phyloP scores from a whole-genome alignment of 2,329 filamentous ascomycete genomes.

The Penicillium sp. region DNA sequence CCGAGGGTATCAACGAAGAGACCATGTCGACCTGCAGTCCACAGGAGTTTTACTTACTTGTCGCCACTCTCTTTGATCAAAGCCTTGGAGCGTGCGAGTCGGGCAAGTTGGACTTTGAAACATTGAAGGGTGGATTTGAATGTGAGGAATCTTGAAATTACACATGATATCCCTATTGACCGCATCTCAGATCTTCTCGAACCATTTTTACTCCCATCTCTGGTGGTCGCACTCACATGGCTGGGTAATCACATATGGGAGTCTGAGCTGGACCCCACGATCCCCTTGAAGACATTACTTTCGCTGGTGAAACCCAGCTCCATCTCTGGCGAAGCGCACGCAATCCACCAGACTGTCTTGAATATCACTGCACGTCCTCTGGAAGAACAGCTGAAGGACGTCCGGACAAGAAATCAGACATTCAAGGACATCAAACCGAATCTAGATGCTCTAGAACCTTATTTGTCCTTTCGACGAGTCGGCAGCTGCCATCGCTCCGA shows the following conservation, averaged over 20 bases:
- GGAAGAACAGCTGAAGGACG: conserved; percentile 48
- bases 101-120: conserved; percentile 52
- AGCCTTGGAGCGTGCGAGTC: conserved; percentile 54
- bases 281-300: conserved; percentile 51
- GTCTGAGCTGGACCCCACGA: conserved; percentile 45
- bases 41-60: conserved; percentile 58
- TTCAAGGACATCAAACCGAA: conserved; percentile 51
- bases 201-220: conserved; percentile 57
- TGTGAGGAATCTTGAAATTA: conserved; percentile 39
- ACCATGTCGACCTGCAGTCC: conserved; percentile 59
- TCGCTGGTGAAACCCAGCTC: conserved; percentile 53
- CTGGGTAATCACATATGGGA: conserved; percentile 53
- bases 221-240: conserved; percentile 56
- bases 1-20: conserved; percentile 59
- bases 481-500: conserved; percentile 45
- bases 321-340: conserved; percentile 54
- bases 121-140: conserved; percentile 57
- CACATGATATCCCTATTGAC: conserved; percentile 4
- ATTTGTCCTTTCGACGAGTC: conserved; percentile 48
- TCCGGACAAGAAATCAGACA: conserved; percentile 46
- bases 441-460: conserved; percentile 47
- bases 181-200: conserved; percentile 51
- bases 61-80: conserved; percentile 57
- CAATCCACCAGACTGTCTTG: conserved; percentile 56
- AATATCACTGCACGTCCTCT: conserved; percentile 50